These are phyloP conservation scores for Hypoxylon lienhwacheense DNA, from an alignment of 495 filamentous ascomycete species.

Conservation along the genomic window DNA sequence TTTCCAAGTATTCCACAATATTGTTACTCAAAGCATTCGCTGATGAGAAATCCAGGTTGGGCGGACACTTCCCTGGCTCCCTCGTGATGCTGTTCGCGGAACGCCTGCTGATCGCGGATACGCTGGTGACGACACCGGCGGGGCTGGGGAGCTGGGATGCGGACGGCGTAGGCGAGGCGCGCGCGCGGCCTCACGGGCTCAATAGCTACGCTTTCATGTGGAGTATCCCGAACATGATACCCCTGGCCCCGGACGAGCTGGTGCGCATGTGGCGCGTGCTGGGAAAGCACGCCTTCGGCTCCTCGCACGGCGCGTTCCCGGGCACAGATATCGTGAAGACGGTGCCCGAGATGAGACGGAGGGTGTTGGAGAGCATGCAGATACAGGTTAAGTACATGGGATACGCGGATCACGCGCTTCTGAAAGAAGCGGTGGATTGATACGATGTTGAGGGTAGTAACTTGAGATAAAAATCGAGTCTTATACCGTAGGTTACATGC, in stretches of 20 bases:
- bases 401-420: constrained; percentile 49
- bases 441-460: background rate
- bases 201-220: constrained; percentile 74
- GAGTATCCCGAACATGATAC: constrained; percentile 80
- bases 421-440: constrained; percentile 39
- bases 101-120: constrained; percentile 70
- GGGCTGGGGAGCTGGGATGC: constrained; percentile 46
- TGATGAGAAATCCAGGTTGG: no score
- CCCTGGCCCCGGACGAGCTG: constrained; percentile 61
- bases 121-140: constrained; percentile 66
- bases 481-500: background rate
- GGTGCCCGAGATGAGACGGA: constrained; percentile 53
- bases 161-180: constrained; percentile 38
- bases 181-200: constrained; percentile 55
- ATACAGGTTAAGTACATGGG: constrained; percentile 65
- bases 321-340: constrained; percentile 61
- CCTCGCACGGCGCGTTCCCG: constrained; percentile 66
- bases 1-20: no score
- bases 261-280: constrained; percentile 55
- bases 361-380: constrained; percentile 74
- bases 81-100: constrained; percentile 61
- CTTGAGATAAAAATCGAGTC: background rate
- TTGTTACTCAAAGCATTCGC: no score
- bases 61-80: constrained; percentile 76
- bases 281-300: constrained; percentile 60